Percentiles rank a stretch among this genome's conserved stretches.
Conservation (phyloP, 139 green algal genomes). For the Haematococcus lacustris region DNA sequence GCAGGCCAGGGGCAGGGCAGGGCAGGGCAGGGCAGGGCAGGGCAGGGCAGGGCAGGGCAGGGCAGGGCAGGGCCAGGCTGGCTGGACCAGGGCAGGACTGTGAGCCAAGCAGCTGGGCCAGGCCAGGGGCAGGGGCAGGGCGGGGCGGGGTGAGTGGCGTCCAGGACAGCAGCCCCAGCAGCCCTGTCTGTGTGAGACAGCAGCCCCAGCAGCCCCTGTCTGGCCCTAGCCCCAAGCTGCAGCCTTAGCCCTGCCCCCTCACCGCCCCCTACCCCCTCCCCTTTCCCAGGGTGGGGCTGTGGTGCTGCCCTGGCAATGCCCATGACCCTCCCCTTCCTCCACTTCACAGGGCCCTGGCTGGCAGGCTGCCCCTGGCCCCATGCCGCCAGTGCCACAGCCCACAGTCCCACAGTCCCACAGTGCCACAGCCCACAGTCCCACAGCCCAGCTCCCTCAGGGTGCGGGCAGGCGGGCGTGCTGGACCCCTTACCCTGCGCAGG, state of each 20-base stretch:
- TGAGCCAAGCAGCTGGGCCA: background rate
- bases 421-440: background rate
- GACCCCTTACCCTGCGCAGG: constrained; percentile 1
- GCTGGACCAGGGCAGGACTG: background rate
- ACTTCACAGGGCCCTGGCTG: background rate
- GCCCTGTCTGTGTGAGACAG: background rate
- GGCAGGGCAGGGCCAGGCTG: background rate
- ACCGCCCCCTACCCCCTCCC: no score
- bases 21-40: background rate
- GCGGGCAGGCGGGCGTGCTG: no score
- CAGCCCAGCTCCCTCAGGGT: no score
- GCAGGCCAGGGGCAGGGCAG: background rate
- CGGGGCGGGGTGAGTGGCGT: background rate
- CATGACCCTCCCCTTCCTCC: background rate
- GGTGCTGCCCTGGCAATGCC: no score
- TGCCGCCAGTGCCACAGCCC: background rate
- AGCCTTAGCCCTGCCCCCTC: no score
- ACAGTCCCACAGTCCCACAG: background rate
- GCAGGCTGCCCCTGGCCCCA: background rate
- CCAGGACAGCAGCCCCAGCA: background rate
- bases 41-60: background rate
- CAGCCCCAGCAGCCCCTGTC: no score
- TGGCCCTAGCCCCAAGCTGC: no score
- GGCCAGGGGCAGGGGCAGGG: background rate
- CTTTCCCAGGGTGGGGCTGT: no score